Evolutionary conservation across 2,329 filamentous ascomycete genomes (phyloP), one percentile per base, ranked within the genome.

Genomic region (Aspergillus piperis): DNA sequence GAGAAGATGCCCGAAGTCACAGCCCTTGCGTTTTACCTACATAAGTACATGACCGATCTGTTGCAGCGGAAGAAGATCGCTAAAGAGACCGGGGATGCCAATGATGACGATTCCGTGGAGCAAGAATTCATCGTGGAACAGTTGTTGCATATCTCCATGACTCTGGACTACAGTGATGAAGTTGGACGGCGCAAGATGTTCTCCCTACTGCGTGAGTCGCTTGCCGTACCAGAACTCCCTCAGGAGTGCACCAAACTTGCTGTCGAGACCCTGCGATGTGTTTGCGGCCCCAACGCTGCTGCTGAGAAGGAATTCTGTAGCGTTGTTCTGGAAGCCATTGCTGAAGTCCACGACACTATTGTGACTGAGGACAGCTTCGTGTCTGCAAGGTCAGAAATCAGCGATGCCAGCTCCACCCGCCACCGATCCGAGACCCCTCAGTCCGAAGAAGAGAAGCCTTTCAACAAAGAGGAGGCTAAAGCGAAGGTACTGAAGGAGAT

Each of bases 51-150:
- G 67, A 83, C 84, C 59, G 73, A 74, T 21, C 75, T 83, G 1
- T 68, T 83, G 39, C 70, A 75, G 38, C 70, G 68, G 36, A 73
- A 78, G 56, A 79, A 77, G 36, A 60, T 71, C 6, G 67, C 72
- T 48, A 72, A 73, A 53, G 73, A 75, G 15, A 69, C 84, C 81
- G 69, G 88, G 82, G 85, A 86, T 21, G 90, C 91, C 5, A 83
- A 82, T 3, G 90, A 93, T 62, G 91, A 96, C 69, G 90, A 96
- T 66, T 90, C 90, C 0, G 88, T 92, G 6, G 92, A 97, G 73
- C 89, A 93, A 68, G 94, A 98, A 75, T 99, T 99, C 69, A 90
- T 97, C 63, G 90, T 97, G 41, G 93, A 98, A 74, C 96, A 99
- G 73, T 83, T 99, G 59, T 86, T 99, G 38, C 90, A 97, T 69